Base-by-base conservation (phyloP, 108 stramenopile species). In the Discostella pseudostelligera region DNA sequence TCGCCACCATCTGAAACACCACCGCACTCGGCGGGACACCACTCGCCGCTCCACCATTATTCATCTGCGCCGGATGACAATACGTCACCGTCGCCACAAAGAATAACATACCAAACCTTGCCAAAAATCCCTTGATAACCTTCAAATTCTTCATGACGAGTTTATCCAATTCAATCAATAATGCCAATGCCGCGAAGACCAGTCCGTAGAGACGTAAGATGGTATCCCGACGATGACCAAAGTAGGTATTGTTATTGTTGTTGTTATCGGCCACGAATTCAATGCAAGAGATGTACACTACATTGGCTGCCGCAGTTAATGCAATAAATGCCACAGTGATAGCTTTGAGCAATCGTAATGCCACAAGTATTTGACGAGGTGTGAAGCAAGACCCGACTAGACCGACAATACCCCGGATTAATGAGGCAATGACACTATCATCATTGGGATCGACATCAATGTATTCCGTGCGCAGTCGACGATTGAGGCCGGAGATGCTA, bases 51-150 rank as follows among this genome's bases (percentile, higher is more conserved):
- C 16, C 69, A 1, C 22, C 28, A 44, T 37, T 43, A 32, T 47
- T 45, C 54, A 55, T 35, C 56, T 85, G 79, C 17, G 59, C 47
- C 24, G 87, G 87, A 65, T 79, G 71, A 12, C 82, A 59, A 44
- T 76, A 70, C 22, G 90, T 86, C 25, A 87, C 79, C 9, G 78
- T 60, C 17, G 82, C 71, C 57, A 88, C 75, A 60, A 92, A 84
- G 57, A 88, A 88, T 16, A 87, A 58, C 53, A 92, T 25, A 10
- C 79, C 56, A 25, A 64, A 76, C 44, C 90, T 56, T 14, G 81
- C 67, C 4, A 92, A 48, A 70, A 87, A 92, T 32, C 80, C 81
- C 74, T 92, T 92, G 59, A 87, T 73, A 1, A 87, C 86, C 49
- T 64, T 65, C 42, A 88, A 85, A 50, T 69, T 62, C 58, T 65